phyloP scores from a whole-genome alignment of 164 flowering plant genomes.

The Liquidambar formosana region DNA sequence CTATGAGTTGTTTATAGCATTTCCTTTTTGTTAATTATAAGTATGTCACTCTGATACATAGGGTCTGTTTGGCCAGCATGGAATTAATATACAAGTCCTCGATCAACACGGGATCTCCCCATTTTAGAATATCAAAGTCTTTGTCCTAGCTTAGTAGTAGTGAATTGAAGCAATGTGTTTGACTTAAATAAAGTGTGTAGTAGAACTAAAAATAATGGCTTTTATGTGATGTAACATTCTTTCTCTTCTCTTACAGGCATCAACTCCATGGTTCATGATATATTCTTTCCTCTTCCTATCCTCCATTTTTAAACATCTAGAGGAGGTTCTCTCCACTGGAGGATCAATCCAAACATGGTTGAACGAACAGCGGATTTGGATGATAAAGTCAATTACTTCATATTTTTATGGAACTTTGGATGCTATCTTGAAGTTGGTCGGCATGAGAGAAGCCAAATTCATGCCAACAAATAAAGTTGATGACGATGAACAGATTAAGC shows the following conservation, averaged over 20 bases:
- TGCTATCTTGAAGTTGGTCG: conserved; percentile 19
- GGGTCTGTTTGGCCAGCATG: too few species aligned
- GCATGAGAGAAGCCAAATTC: conserved; percentile 18
- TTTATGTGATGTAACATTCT: too few species aligned
- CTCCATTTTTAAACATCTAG: conserved; percentile 23
- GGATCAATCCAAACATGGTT: conserved; percentile 29
- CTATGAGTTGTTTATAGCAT: too few species aligned
- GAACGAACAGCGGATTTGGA: conserved; percentile 40
- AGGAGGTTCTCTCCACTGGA: conserved; percentile 33
- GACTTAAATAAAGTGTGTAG: too few species aligned
- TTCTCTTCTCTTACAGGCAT: conserved; percentile 20
- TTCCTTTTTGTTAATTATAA: too few species aligned
- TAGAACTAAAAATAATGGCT: too few species aligned
- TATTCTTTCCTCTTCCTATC: conserved; percentile 30
- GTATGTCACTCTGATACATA: too few species aligned
- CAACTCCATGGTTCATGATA: conserved; percentile 24
- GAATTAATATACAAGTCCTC: too few species aligned
- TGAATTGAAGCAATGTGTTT: too few species aligned
- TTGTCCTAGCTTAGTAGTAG: too few species aligned
- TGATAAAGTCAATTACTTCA: conserved; percentile 21
- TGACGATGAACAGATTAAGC: conserved; percentile 9
- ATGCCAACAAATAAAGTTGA: conserved; percentile 20
- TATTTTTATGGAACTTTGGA: conserved; percentile 24
- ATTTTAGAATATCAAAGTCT: too few species aligned
- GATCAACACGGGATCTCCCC: too few species aligned